A percentile compares a stretch with the other conserved stretches of the same genome.
phyloP scores from a whole-genome alignment of 768 basidiomycete species.

The Hydnomerulius pinastri region DNA sequence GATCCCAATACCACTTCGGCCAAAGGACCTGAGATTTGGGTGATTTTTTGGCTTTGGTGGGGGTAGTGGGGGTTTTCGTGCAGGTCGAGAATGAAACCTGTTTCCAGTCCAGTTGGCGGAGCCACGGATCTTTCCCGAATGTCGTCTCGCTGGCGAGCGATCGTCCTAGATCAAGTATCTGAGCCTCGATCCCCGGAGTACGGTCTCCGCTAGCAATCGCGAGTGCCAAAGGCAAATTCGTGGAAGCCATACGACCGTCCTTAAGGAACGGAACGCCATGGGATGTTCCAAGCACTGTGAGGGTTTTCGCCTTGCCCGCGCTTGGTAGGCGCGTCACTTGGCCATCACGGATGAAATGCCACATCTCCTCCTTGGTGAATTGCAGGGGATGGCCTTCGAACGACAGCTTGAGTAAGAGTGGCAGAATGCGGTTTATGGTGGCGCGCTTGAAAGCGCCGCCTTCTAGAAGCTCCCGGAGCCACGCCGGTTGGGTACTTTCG shows the following conservation, averaged over 20 bases:
- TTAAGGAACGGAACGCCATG: constrained; percentile 50
- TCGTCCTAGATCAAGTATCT: constrained; percentile 45
- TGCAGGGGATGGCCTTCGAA: constrained; percentile 63
- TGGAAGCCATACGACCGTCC: constrained; percentile 42
- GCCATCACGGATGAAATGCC: constrained; percentile 56
- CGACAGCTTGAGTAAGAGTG: constrained; percentile 63
- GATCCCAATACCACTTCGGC: constrained; percentile 98
- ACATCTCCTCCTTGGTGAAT: constrained; percentile 56
- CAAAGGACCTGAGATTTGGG: constrained; percentile 59
- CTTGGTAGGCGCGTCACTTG: constrained; percentile 44
- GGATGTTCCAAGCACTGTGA: constrained; percentile 45
- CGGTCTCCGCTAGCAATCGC: constrained; percentile 48
- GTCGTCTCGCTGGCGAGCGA: constrained; percentile 26
- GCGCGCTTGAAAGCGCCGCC: constrained; percentile 42
- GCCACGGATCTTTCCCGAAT: constrained; percentile 50
- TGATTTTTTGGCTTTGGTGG: constrained; percentile 31
- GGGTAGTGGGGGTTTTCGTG: not conserved
- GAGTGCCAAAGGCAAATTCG: constrained; percentile 45
- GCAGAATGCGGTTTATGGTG: constrained; percentile 53
- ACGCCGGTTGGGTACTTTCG: constrained; percentile 44
- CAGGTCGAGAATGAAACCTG: constrained; percentile 18
- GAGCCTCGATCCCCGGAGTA: constrained; percentile 32
- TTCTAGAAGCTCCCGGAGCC: constrained; percentile 54
- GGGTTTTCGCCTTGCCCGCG: constrained; percentile 42
- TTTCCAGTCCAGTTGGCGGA: constrained; percentile 71